Base-by-base conservation (phyloP, 805 yeast genomes). In the Blastobotrys americana region DNA sequence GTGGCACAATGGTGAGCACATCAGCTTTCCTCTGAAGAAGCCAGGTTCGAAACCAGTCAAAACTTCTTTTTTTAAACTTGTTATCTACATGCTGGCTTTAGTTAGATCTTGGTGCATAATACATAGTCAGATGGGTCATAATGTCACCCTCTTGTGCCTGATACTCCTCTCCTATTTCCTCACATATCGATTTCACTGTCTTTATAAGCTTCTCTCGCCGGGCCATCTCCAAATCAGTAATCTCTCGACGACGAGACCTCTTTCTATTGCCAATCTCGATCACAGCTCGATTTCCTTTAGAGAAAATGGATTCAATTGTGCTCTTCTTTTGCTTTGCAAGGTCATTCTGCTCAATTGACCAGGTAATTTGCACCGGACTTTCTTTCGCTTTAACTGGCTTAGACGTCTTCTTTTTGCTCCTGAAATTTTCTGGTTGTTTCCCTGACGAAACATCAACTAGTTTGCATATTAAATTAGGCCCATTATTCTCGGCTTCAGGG, bases 1-100 rank as follows among this genome's bases (percentile, higher is more conserved):
- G 58, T 55, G 58, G 58, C 58, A 56, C 58, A 55, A 55, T 55
- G 58, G 58, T 52, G 54, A 55, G 58, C 58, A 58, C 58, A 54
- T 55, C 55, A 58, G 58, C 48, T 55, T 55, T 55, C 37, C 50
- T 50, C 57, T 56, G 53, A 47, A 53, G 57, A 56, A 45, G 52
- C 56, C 57, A 53, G 57, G 57, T 53, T 53, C 57, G 57, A 53
- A 45, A 34, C 44, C 44, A 34, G 44, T 41, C 44, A 33, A 41
- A 38, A 41, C 35, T 39, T 38, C 13, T 37, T 4, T 37, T 9
- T 17, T 38, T 38, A n/a, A 23, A 8, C 16, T 15, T 13, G 17
- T 28, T 13, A 34, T 9, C 19, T 25, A 22, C 21, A 35, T 15
- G 13, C n/a, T n/a, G n/a, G n/a, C n/a, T n/a, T n/a, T n/a, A n/a